phyloP scores from a whole-genome alignment of 768 basidiomycete species.

The Cystobasidiopsis lactophilus region DNA sequence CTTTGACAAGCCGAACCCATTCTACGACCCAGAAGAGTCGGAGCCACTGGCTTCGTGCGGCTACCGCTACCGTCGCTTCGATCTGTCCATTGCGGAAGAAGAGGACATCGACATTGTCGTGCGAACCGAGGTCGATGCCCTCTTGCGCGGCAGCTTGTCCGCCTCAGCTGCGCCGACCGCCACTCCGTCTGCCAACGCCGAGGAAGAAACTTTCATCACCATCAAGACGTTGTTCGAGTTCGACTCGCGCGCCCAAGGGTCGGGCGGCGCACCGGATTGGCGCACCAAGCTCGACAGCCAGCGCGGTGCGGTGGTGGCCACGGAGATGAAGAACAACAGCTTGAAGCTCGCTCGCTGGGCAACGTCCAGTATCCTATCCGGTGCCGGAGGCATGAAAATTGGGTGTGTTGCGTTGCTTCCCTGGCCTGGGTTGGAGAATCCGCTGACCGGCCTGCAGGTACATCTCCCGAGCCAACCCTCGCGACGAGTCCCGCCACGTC shows the following conservation, averaged over 20 bases:
- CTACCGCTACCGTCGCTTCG: constrained; percentile 87
- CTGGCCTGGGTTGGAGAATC: not conserved
- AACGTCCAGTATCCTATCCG: constrained; percentile 80
- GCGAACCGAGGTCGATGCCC: constrained; percentile 90
- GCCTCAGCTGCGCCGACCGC: not conserved
- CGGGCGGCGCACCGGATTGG: constrained; percentile 97
- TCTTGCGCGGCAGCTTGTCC: constrained; percentile 26
- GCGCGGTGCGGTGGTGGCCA: constrained; percentile 89
- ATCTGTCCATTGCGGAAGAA: constrained; percentile 69
- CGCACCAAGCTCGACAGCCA: constrained; percentile 87
- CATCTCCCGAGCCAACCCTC: constrained; percentile 78
- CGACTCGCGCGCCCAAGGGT: constrained; percentile 67
- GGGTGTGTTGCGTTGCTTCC: constrained; percentile 38
- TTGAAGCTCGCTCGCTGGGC: constrained; percentile 96
- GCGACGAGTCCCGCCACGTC: constrained; percentile 86
- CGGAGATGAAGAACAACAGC: constrained; percentile 99
- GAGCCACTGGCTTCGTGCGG: constrained; percentile 89
- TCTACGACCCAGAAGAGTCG: constrained; percentile 79
- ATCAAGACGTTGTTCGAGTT: constrained; percentile 94
- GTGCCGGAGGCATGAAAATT: constrained; percentile 90
- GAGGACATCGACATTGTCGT: constrained; percentile 63
- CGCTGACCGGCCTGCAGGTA: constrained; percentile 35
- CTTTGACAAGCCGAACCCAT: constrained; percentile 75
- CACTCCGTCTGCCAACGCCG: constrained; percentile 27
- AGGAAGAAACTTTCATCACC: constrained; percentile 50